Evolutionary conservation across 805 yeast genomes (phyloP), one percentile per base, ranked within the genome.

Genomic region (Pichia exigua): DNA sequence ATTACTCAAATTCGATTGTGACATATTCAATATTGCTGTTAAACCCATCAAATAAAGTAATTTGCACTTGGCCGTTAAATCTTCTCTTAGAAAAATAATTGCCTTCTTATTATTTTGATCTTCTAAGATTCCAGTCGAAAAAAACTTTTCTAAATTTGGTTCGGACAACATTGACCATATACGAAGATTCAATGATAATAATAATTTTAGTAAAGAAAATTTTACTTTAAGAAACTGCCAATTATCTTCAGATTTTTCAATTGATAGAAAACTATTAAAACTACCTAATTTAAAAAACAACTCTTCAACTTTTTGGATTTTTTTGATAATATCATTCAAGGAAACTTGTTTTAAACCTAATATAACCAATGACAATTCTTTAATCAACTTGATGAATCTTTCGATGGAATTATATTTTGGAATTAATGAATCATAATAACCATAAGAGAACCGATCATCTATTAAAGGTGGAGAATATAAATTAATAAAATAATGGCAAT

Each of bases 381-480:
- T 47, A 4, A 43, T 27, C 1, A 47, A 4, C 1, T 20, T 26
- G 9, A 48, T 27, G 15, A 44, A 46, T 8, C 28, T 28, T 24
- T 51, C 51, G 8, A 17, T 21, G 15, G 24, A 12, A 20, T n/a
- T 41, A 32, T 18, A 17, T 5, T n/a, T 32, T 38, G 48, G 39
- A 1, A 21, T 12, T 15, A 46, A 38, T 26, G 39, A 35, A n/a
- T 11, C 18, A 46, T 55, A 54, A 28, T 41, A 46, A 9, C 48
- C 54, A 44, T 50, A 51, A 26, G 54, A 53, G 39, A 24, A 57
- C 7, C 53, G 49, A 21, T 53, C 45, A 44, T 59, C 49, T 22
- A 60, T 50, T 13, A 53, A 21, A 22, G 57, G 47, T 7, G 59
- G 59, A 1, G 48, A 20, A 6, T 52, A 54, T 4, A 43, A n/a